A percentile compares a stretch with the other conserved stretches of the same genome.
Conservation (phyloP, 257 asterid genomes). For the Ilex aquifolium region DNA sequence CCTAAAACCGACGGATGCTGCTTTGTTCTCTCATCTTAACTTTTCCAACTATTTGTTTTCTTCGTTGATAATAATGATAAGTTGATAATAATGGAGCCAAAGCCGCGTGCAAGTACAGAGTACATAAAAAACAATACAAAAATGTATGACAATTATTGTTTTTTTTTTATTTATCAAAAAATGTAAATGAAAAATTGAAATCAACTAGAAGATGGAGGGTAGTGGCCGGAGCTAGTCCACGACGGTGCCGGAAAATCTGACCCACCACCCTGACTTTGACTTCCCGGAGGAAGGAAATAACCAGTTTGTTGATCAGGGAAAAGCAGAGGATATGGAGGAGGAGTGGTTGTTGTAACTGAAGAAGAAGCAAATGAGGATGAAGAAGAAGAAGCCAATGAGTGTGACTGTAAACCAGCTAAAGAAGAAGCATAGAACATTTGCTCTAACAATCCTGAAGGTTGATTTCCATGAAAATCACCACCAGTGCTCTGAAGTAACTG, state of each 20-base stretch:
- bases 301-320: conserved; percentile 44
- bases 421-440: conserved; percentile 52
- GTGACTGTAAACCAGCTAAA: conserved; percentile 38
- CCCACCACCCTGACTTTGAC: conserved; percentile 25
- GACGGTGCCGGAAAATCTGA: conserved; percentile 32
- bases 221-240: conserved; percentile 43
- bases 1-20: no score
- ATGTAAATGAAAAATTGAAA: background rate
- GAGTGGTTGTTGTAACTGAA: conserved; percentile 11
- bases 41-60: no score
- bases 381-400: conserved; percentile 22
- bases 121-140: background rate
- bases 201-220: conserved; percentile 63
- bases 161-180: background rate
- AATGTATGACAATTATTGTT: background rate
- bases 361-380: conserved; percentile 17
- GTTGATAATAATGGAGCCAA: background rate
- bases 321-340: conserved; percentile 34
- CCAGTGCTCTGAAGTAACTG: conserved; percentile 42
- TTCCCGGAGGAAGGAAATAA: conserved; percentile 34
- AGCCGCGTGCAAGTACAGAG: background rate
- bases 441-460: conserved; percentile 28
- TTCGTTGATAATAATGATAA: no score
- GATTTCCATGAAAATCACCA: conserved; percentile 34
- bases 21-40: no score